Base-by-base conservation (phyloP, 2,329 filamentous ascomycete species). In the Xylariaceae sp. region DNA sequence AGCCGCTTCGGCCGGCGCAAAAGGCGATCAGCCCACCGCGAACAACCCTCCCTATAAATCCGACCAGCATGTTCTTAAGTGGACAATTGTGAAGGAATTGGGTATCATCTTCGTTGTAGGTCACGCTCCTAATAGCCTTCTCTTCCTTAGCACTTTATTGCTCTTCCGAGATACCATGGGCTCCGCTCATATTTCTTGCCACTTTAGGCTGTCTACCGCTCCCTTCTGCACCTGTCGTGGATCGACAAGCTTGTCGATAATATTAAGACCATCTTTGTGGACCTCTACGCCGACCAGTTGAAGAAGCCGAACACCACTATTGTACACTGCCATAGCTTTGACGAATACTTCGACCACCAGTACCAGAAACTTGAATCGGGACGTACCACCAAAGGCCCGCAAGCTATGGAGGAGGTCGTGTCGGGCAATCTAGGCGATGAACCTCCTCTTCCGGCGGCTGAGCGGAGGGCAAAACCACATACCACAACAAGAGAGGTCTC, bases 191-290 rank as follows among this genome's bases (percentile, higher is more conserved):
- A 29, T 12, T 42, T 19, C n/a, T 42, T 34, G 9, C 42, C 32
- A 22, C 39, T 32, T 43, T 57, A 96, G 91, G 94, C 92, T 61
- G 94, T 99, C 60, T 99, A 99, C 72, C 89, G 95, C 69, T 96
- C 92, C 37, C 83, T 99, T 30, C 81, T 99, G 29, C 92, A 96
- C 71, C 82, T 99, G 8, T 92, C 89, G 12, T 99, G 95, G 94
- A 89, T 97, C 61, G 94, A 99, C 72, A 91, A 94, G 70, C 85
- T 99, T 45, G 84, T 99, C 62, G 92, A 96, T 67, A 95, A 97
- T 66, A 90, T 97, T 65, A 89, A 87, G 69, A 91, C 88, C 9
- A 85, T 99, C 32, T 99, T 97, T 68, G 80, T 94, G 61, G 88
- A 91, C 61, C 80, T 96, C 26, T 99, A 97, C 70, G 88, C 86